These are phyloP conservation scores for Haberlea rhodopensis DNA, from an alignment of 257 asterid genomes.

Conservation along the genomic window DNA sequence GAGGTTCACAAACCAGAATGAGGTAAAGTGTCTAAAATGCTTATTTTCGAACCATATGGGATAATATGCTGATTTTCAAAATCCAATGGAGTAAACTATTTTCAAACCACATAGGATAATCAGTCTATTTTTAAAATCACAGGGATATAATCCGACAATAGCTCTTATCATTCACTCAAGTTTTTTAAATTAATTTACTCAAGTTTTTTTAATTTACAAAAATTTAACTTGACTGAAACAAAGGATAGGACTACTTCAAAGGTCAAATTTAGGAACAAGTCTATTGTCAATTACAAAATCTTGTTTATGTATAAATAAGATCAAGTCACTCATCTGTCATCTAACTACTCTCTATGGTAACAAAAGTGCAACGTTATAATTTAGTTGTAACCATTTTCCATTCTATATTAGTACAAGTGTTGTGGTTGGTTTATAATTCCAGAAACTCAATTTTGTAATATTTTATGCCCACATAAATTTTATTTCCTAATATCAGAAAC, in stretches of 20 bases:
- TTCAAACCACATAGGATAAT: background rate
- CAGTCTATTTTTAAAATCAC: no score
- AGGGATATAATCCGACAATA: no score
- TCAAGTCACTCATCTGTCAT: constrained; percentile 39
- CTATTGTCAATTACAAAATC: background rate
- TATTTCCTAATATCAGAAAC: no score
- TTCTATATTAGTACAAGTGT: constrained; percentile 15
- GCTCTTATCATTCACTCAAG: background rate
- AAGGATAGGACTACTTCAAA: background rate
- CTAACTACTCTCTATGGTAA: constrained; percentile 35
- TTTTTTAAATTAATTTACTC: no score
- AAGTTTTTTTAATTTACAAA: no score
- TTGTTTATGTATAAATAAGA: constrained; percentile 3
- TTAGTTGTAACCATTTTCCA: constrained; percentile 54
- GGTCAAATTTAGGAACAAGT: constrained; percentile 6
- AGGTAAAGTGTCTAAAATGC: no score
- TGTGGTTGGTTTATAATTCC: constrained; percentile 34
- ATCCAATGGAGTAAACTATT: no score
- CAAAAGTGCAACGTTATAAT: constrained; percentile 35
- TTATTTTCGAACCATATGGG: no score
- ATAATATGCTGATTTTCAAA: no score
- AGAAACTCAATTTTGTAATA: no score
- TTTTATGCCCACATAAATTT: no score
- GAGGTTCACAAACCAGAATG: no score
- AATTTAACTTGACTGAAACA: background rate